Conservation (phyloP, 2,329 filamentous ascomycete genomes). For the Diplodia seriata region DNA sequence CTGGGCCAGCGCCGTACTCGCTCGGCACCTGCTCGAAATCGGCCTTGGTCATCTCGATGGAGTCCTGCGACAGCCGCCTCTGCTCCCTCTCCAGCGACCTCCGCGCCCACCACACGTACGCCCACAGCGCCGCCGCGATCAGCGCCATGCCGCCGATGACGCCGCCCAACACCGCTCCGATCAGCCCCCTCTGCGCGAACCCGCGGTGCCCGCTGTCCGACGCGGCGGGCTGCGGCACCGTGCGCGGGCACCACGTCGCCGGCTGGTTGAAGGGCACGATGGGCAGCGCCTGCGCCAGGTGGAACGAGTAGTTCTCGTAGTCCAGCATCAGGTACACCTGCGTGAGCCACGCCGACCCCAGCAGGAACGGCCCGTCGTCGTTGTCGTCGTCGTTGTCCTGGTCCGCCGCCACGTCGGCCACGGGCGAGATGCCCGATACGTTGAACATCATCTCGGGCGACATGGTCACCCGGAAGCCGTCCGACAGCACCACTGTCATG, state of each 20-base stretch:
- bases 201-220: slow-evolving; percentile 33
- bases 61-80: slow-evolving; percentile 31
- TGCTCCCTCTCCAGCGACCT: slow-evolving; percentile 38
- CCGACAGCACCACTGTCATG: slow-evolving; percentile 50
- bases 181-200: slow-evolving; percentile 46
- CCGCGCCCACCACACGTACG: slow-evolving; percentile 42
- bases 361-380: slow-evolving; percentile 44
- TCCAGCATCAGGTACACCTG: slow-evolving; percentile 55
- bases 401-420: slow-evolving; percentile 37
- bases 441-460: slow-evolving; percentile 49
- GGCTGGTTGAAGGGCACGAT: slow-evolving; percentile 52
- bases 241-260: slow-evolving; percentile 49
- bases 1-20: background rate
- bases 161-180: slow-evolving; percentile 50
- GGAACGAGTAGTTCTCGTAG: slow-evolving; percentile 50
- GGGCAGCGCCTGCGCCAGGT: slow-evolving; percentile 50
- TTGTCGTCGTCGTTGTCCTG: slow-evolving; percentile 35
- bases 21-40: slow-evolving; percentile 43
- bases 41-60: slow-evolving; percentile 34
- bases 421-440: slow-evolving; percentile 45
- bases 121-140: slow-evolving; percentile 40
- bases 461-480: slow-evolving; percentile 51
- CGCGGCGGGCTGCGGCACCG: slow-evolving; percentile 40
- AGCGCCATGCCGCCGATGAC: slow-evolving; percentile 46
- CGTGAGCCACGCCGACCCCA: slow-evolving; percentile 51